A percentile compares a stretch with the other conserved stretches of the same genome.
Evolutionary conservation across 2,329 filamentous ascomycete species (phyloP).

Genomic region (Pseudocercospora crystallina): DNA sequence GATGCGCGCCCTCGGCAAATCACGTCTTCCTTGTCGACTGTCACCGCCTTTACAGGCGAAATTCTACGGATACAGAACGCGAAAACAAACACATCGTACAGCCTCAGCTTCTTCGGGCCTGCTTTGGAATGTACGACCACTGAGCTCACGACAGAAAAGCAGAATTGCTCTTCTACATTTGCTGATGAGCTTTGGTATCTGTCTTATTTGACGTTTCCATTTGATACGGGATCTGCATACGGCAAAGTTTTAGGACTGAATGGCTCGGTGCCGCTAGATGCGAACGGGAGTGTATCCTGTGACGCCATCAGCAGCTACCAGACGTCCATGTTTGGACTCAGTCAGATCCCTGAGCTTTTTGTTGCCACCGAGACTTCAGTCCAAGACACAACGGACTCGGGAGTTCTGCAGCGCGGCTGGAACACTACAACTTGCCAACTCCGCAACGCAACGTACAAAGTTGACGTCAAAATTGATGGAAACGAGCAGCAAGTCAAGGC

Average conservation of each 20-base stretch:
- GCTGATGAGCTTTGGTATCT: not conserved
- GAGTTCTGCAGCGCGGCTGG: not conserved
- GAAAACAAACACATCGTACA: constrained; percentile 7
- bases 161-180: not conserved
- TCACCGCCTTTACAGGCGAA: constrained; percentile 4
- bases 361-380: not conserved
- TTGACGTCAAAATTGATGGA: not conserved
- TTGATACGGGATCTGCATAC: not conserved
- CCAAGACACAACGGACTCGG: not conserved
- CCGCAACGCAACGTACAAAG: constrained; percentile 4
- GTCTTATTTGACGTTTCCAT: constrained; percentile 2
- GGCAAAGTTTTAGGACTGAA: constrained; percentile 2
- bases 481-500: not conserved
- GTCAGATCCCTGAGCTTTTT: not conserved
- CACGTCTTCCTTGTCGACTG: not conserved
- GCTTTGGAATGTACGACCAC: constrained; percentile 6
- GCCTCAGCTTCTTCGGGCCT: constrained; percentile 4
- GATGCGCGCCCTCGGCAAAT: not conserved
- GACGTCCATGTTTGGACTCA: constrained; percentile 2
- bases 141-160: constrained; percentile 2
- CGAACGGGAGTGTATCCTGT: not conserved
- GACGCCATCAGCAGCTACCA: constrained; percentile 3
- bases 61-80: constrained; percentile 2
- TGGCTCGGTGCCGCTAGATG: not conserved
- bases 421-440: constrained; percentile 6